These are phyloP conservation scores for Zymoseptoria pseudotritici DNA, from an alignment of 2,329 filamentous ascomycete genomes.

Conservation along the genomic window DNA sequence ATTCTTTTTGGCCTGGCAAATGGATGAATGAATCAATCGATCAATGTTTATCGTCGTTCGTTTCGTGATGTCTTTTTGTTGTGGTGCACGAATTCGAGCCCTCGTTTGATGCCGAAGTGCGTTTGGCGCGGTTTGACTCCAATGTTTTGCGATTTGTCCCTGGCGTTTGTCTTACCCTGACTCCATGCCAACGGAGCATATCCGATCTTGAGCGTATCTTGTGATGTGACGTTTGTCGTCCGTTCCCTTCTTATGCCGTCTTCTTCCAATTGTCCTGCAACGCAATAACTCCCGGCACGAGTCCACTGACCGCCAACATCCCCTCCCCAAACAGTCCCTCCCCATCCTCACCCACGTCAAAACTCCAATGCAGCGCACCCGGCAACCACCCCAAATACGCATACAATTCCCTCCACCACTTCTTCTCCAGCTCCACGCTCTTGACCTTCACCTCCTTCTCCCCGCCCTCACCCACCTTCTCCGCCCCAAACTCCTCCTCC, in stretches of 20 bases:
- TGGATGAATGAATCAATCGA: too few species aligned
- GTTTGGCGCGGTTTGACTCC: too few species aligned
- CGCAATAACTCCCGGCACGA: conserved; percentile 38
- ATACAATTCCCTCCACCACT: conserved; percentile 60
- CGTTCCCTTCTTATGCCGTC: conserved; percentile 18
- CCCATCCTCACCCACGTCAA: conserved; percentile 55
- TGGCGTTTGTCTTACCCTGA: too few species aligned
- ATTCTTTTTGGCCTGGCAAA: too few species aligned
- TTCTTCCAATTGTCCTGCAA: conserved; percentile 41
- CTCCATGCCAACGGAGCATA: not conserved
- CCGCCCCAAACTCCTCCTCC: conserved; percentile 26
- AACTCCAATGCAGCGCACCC: conserved; percentile 75
- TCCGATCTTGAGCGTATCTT: not conserved
- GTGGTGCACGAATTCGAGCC: too few species aligned
- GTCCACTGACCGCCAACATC: conserved; percentile 53
- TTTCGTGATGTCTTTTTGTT: too few species aligned
- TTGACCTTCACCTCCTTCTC: conserved; percentile 23
- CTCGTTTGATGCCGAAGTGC: too few species aligned
- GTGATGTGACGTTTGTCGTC: not conserved
- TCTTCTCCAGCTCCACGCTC: conserved; percentile 28
- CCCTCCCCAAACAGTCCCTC: conserved; percentile 44
- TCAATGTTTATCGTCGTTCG: too few species aligned
- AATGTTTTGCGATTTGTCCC: too few species aligned
- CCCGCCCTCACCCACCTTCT: conserved; percentile 38
- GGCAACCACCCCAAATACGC: conserved; percentile 72